A percentile compares a stretch with the other conserved stretches of the same genome.
These are phyloP conservation scores for Thelonectria blattea DNA, from an alignment of 2,329 filamentous ascomycete species.

Conservation along the genomic window DNA sequence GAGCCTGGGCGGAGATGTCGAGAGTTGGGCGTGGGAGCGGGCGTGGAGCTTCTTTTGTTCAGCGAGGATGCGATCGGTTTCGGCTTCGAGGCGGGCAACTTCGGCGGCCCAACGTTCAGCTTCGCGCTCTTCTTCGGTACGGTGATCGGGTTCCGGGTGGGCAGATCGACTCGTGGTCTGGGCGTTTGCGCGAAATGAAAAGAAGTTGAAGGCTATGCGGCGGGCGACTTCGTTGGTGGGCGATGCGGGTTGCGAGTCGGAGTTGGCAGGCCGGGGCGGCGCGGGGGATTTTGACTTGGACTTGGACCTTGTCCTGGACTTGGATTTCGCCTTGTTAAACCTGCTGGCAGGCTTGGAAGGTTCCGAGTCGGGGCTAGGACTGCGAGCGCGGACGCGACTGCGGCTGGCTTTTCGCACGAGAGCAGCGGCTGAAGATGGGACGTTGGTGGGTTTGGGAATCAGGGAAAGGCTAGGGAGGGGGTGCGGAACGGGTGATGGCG, in stretches of 20 bases:
- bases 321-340: conserved; percentile 23
- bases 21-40: conserved; percentile 52
- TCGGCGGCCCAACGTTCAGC: conserved; percentile 45
- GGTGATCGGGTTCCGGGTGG: conserved; percentile 25
- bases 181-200: conserved; percentile 31
- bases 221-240: conserved; percentile 32
- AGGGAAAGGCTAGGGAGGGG: conserved; percentile 35
- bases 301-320: conserved; percentile 19
- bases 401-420: conserved; percentile 22
- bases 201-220: conserved; percentile 33
- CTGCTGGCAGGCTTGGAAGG: conserved; percentile 10
- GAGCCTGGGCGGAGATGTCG: conserved; percentile 40
- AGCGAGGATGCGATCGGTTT: conserved; percentile 55
- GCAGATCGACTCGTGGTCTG: conserved; percentile 27
- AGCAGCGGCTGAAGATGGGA: conserved; percentile 29
- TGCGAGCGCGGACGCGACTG: conserved; percentile 23
- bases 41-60: conserved; percentile 58
- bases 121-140: conserved; percentile 29
- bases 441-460: conserved; percentile 39
- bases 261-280: conserved; percentile 23
- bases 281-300: conserved; percentile 23
- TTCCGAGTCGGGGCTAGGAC: conserved; percentile 8
- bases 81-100: conserved; percentile 52
- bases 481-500: conserved; percentile 34
- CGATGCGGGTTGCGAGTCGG: conserved; percentile 23